Percentiles rank a stretch among this genome's conserved stretches.
These are phyloP conservation scores for Lactarius quietus DNA, from an alignment of 768 basidiomycete species.

Conservation along the genomic window DNA sequence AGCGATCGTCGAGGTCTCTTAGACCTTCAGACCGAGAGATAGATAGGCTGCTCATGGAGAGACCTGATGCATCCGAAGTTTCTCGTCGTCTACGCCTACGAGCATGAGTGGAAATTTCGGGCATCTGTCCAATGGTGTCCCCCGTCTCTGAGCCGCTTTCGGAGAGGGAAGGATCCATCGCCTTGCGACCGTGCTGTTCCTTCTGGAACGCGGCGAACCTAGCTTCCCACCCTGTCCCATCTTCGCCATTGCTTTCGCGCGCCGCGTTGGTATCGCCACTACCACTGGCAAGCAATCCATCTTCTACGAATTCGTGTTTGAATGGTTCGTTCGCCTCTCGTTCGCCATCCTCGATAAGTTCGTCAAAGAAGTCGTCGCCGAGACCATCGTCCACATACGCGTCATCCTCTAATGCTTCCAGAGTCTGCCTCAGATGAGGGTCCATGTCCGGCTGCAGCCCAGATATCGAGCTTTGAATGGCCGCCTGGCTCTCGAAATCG, in stretches of 20 bases:
- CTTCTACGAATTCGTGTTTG: slow-evolving; percentile 65
- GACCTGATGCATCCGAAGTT: slow-evolving; percentile 84
- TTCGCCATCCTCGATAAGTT: slow-evolving; percentile 71
- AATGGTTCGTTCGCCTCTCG: slow-evolving; percentile 55
- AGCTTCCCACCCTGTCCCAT: slow-evolving; percentile 65
- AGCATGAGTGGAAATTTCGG: slow-evolving; percentile 73
- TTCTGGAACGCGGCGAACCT: slow-evolving; percentile 78
- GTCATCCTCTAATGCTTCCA: slow-evolving; percentile 95
- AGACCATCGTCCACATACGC: slow-evolving; percentile 81
- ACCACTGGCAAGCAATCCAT: slow-evolving; percentile 39
- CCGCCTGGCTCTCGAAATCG: slow-evolving; percentile 72
- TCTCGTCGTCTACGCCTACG: slow-evolving; percentile 71
- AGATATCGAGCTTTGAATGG: slow-evolving; percentile 74
- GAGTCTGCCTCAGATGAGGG: slow-evolving; percentile 84
- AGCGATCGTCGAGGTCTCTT: slow-evolving; percentile 85
- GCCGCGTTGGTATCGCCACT: slow-evolving; percentile 30
- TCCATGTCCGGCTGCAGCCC: slow-evolving; percentile 97
- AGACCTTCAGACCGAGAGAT: slow-evolving; percentile 92
- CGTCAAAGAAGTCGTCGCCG: slow-evolving; percentile 72
- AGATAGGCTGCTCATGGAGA: slow-evolving; percentile 96
- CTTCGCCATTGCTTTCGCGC: slow-evolving; percentile 32
- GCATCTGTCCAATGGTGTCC: slow-evolving; percentile 79
- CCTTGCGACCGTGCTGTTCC: slow-evolving; percentile 29
- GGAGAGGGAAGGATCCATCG: slow-evolving; percentile 35
- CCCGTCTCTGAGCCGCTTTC: slow-evolving; percentile 62